phyloP scores from a whole-genome alignment of 345 rosid species.

The Salix suchowensis region DNA sequence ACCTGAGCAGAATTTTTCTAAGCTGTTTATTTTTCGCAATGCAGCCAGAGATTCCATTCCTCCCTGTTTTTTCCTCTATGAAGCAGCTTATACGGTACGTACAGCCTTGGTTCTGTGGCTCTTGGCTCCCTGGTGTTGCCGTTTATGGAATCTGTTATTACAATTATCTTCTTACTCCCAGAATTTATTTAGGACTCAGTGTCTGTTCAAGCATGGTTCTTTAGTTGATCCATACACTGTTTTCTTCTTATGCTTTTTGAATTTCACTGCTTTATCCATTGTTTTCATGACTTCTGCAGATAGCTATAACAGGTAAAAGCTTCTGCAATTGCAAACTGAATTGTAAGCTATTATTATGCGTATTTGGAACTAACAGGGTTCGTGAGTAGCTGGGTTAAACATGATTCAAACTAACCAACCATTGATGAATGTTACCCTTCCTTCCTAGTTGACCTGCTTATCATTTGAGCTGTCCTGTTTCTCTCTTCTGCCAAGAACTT shows the following conservation, averaged over 20 bases:
- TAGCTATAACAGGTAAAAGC: constrained; percentile 92
- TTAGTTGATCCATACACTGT: neutral
- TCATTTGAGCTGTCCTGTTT: too few relatives aligned
- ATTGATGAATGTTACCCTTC: too few relatives aligned
- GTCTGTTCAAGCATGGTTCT: neutral
- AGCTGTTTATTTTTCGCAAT: constrained; percentile 13
- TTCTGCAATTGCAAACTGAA: constrained; percentile 81
- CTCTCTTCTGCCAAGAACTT: too few relatives aligned
- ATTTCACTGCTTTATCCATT: neutral
- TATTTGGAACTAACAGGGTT: too few relatives aligned
- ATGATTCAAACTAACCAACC: too few relatives aligned
- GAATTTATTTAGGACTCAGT: neutral
- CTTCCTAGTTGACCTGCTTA: too few relatives aligned
- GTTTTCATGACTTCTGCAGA: constrained; percentile 38
- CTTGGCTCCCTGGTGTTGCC: constrained; percentile 86
- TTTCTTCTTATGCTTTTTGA: neutral
- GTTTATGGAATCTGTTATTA: constrained; percentile 71
- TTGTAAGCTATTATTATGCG: too few relatives aligned
- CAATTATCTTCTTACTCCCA: neutral
- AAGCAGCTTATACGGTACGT: constrained; percentile 61
- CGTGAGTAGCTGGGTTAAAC: too few relatives aligned
- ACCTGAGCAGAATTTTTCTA: neutral
- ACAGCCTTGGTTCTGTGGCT: constrained; percentile 90
- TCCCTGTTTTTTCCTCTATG: constrained; percentile 93
- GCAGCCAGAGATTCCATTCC: constrained; percentile 90